These are phyloP conservation scores for Lepiota brunneoincarnata DNA, from an alignment of 768 basidiomycete species.

Conservation along the genomic window DNA sequence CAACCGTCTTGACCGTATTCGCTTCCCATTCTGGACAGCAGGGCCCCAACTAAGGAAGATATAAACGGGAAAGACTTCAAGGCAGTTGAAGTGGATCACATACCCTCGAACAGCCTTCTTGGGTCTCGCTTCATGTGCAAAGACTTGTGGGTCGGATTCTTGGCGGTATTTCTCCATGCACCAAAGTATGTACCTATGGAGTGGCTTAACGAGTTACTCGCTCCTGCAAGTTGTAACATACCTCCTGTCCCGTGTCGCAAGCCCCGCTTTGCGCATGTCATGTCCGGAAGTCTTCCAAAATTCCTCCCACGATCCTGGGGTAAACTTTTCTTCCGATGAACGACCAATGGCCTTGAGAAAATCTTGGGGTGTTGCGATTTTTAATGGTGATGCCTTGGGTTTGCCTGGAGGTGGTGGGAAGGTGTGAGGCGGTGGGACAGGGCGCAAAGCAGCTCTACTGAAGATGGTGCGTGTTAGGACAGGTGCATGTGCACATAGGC, in stretches of 20 bases:
- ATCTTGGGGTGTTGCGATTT: slow-evolving; percentile 53
- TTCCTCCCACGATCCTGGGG: slow-evolving; percentile 65
- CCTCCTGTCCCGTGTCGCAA: slow-evolving; percentile 72
- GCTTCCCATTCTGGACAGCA: slow-evolving; percentile 68
- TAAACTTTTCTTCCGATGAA: slow-evolving; percentile 59
- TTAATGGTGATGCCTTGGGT: slow-evolving; percentile 28
- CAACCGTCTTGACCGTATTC: slow-evolving; percentile 63
- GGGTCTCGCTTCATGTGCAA: slow-evolving; percentile 63
- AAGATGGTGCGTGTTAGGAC: slow-evolving; percentile 28
- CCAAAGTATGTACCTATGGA: slow-evolving; percentile 76
- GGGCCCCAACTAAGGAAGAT: slow-evolving; percentile 60
- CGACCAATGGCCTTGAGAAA: slow-evolving; percentile 79
- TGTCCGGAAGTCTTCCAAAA: slow-evolving; percentile 62
- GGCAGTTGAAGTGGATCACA: slow-evolving; percentile 21
- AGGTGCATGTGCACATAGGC: slow-evolving; percentile 24
- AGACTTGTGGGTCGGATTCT: slow-evolving; percentile 50
- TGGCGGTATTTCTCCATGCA: slow-evolving; percentile 77
- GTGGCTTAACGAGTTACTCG: neutral
- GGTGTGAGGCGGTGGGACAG: slow-evolving; percentile 29
- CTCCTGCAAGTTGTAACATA: slow-evolving; percentile 26
- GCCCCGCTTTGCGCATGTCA: slow-evolving; percentile 61
- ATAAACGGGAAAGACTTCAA: neutral
- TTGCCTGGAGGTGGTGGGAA: slow-evolving; percentile 1
- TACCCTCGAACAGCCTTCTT: slow-evolving; percentile 82
- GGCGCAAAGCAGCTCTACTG: slow-evolving; percentile 29